Evolutionary conservation across 1,139 yeast genomes (phyloP).

Genomic region (Candida sanyaensis): DNA sequence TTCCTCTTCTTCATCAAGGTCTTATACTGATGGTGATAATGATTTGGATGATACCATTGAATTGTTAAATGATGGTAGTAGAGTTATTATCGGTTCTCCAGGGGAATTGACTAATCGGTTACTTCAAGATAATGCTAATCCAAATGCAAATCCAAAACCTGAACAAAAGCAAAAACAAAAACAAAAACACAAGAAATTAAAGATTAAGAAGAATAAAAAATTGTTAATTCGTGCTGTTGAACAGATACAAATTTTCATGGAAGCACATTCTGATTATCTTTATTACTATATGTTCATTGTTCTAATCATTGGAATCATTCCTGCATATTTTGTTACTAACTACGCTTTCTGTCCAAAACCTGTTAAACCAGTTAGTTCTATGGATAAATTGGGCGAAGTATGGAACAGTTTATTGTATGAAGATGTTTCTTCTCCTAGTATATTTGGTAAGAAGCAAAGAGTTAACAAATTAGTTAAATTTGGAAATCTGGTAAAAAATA

Average conservation of each 20-base stretch:
- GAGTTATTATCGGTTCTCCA: background rate
- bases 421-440: constrained; percentile 3
- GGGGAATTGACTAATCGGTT: background rate
- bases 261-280: constrained; percentile 20
- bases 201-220: background rate
- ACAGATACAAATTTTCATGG: constrained; percentile 17
- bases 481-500: constrained; percentile 1
- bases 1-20: background rate
- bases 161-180: background rate
- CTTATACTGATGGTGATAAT: background rate
- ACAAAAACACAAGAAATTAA: background rate
- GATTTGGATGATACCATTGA: constrained; percentile 9
- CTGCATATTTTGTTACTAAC: constrained; percentile 6
- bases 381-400: constrained; percentile 12
- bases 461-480: constrained; percentile 10
- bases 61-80: constrained; percentile 1
- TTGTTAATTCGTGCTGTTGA: constrained; percentile 7
- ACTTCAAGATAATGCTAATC: background rate
- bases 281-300: constrained; percentile 18
- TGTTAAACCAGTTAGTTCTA: constrained; percentile 8
- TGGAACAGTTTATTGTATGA: constrained; percentile 18
- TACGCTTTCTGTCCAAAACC: constrained; percentile 2
- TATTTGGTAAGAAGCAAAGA: constrained; percentile 9
- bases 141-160: background rate
- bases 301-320: constrained; percentile 11